Evolutionary conservation across 371 early-diverging fungal genomes (phyloP).

Genomic region (Mucor racemosus): DNA sequence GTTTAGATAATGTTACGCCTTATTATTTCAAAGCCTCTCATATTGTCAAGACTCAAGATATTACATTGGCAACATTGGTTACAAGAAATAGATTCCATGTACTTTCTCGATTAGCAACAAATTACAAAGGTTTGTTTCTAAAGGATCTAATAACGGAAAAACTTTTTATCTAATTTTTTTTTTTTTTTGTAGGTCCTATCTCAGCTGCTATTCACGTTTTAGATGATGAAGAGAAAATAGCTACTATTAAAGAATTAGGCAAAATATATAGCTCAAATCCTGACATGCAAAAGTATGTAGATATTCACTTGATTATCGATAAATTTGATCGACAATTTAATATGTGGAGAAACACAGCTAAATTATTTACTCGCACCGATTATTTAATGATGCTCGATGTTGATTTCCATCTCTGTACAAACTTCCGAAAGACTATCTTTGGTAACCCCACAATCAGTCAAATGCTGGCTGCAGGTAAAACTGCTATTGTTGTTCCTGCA

Average conservation of each 20-base stretch:
- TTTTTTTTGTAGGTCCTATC: conserved; percentile 46
- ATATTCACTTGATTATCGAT: conserved; percentile 61
- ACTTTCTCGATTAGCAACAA: conserved; percentile 50
- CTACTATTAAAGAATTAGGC: conserved; percentile 45
- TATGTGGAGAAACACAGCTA: conserved; percentile 65
- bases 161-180: background rate
- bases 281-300: conserved; percentile 55
- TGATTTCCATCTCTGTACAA: conserved; percentile 63
- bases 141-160: background rate
- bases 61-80: conserved; percentile 59
- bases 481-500: conserved; percentile 60
- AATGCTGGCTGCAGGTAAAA: conserved; percentile 41
- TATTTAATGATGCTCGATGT: conserved; percentile 66
- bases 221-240: conserved; percentile 50
- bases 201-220: conserved; percentile 64
- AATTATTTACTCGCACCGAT: conserved; percentile 60
- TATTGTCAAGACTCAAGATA: conserved; percentile 48
- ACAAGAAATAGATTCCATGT: conserved; percentile 54
- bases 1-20: conserved; percentile 60
- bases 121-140: conserved; percentile 47
- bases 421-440: conserved; percentile 47
- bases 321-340: conserved; percentile 65
- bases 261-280: conserved; percentile 49
- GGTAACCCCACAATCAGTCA: conserved; percentile 31
- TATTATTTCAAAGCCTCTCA: conserved; percentile 56